Evolutionary conservation across 768 basidiomycete genomes (phyloP), one percentile per base, ranked within the genome.

Genomic region (Collybiopsis confluens): DNA sequence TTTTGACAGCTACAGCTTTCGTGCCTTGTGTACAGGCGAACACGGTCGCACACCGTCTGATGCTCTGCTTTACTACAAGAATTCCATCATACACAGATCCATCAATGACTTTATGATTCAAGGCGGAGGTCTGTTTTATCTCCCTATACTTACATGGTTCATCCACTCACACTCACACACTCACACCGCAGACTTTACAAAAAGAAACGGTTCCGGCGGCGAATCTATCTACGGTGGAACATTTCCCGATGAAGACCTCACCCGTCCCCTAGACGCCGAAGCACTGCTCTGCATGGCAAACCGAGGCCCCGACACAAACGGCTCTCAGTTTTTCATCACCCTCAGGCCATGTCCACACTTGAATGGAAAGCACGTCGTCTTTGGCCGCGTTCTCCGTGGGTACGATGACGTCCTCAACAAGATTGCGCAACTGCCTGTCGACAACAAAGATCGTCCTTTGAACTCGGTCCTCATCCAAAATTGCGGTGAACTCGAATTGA

Each of bases 231-330:
- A 90, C 61, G 88, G 88, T 0, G 75, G 76, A 5, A 74, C 80
- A 23, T 95, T 94, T 59, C 69, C 74, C 10, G 92, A 95, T 62
- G 92, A 95, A 67, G 81, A 91, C 63, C 70, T 92, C 28, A 71
- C 73, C 38, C 76, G 73, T 28, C 73, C 80, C 0, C 68, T 91
- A 20, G 87, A 92, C 58, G 67, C 80, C 0, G 79, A 82, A 63
- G 91, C 85, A 70, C 70, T 95, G 24, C 72, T 96, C 10, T 91
- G 90, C 61, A 96, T 95, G 93, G 92, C 92, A 9, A 96, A 96
- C 66, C 80, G 80, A 58, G 89, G 89, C 2, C 83, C 87, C 0
- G 74, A 88, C 68, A 94, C 92, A 33, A 95, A 94, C 59, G 84
- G 86, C 35, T 89, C 86, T 1, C 92, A 95, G 58, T 95, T 88